phyloP scores from a whole-genome alignment of 768 basidiomycete species.

The Lentinula aciculospora region DNA sequence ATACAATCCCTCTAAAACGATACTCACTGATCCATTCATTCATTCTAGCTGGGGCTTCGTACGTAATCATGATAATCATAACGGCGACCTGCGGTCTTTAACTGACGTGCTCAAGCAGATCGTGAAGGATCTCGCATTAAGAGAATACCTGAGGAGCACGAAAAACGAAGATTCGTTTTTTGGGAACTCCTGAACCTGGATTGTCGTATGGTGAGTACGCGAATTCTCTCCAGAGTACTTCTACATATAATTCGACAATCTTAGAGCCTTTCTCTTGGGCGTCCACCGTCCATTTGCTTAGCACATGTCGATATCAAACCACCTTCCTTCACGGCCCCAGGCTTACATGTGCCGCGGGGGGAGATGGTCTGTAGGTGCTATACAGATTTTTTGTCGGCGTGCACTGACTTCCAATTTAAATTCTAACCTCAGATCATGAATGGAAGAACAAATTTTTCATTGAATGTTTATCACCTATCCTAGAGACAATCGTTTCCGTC shows the following conservation, averaged over 20 bases:
- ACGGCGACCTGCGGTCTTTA: not conserved
- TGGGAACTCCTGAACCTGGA: slow-evolving; percentile 75
- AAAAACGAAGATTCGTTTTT: slow-evolving; percentile 62
- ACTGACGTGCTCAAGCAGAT: slow-evolving; percentile 35
- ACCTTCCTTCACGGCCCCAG: slow-evolving; percentile 42
- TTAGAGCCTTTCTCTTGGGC: slow-evolving; percentile 65
- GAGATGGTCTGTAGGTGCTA: slow-evolving; percentile 43
- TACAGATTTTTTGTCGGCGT: not conserved
- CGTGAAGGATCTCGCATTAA: slow-evolving; percentile 60
- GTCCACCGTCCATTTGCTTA: slow-evolving; percentile 63
- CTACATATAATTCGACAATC: not conserved
- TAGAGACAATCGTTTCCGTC: slow-evolving; percentile 51
- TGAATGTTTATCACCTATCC: slow-evolving; percentile 55
- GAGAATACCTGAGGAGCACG: slow-evolving; percentile 66
- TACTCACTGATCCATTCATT: slow-evolving; percentile 7
- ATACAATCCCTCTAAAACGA: not conserved
- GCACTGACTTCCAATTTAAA: slow-evolving; percentile 12
- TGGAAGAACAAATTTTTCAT: slow-evolving; percentile 69
- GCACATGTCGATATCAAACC: slow-evolving; percentile 60
- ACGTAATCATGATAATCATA: too few relatives aligned
- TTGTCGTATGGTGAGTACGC: slow-evolving; percentile 49
- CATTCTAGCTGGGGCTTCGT: slow-evolving; percentile 60
- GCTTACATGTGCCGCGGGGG: slow-evolving; percentile 42
- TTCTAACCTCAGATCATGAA: slow-evolving; percentile 47
- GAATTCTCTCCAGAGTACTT: not conserved